phyloP scores from a whole-genome alignment of 2,329 filamentous ascomycete species.

The Phialocephala subalpina region DNA sequence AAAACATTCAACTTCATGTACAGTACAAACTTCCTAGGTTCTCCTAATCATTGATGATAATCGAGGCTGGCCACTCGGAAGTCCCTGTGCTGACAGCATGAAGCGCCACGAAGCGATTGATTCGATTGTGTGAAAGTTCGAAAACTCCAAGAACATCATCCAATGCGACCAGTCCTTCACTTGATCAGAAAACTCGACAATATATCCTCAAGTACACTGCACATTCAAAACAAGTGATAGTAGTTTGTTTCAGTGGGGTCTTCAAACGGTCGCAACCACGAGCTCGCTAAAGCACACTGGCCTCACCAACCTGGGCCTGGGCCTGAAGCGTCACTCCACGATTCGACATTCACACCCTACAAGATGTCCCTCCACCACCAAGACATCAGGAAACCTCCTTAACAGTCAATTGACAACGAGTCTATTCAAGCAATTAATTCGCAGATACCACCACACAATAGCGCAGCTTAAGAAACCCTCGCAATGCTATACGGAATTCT shows the following conservation, averaged over 20 bases:
- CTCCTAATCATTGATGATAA: background rate
- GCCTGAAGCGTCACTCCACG: background rate
- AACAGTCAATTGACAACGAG: background rate
- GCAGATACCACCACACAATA: background rate
- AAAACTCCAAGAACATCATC: background rate
- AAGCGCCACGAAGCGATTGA: background rate
- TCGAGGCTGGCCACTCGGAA: background rate
- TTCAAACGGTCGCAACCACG: background rate
- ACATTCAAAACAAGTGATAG: background rate
- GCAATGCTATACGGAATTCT: slow-evolving; percentile 32
- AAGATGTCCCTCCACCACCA: background rate
- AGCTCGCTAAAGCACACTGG: slow-evolving; percentile 5
- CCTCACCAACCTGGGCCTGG: background rate
- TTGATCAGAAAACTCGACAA: background rate
- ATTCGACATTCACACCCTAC: background rate
- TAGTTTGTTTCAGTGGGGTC: background rate
- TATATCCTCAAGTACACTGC: background rate
- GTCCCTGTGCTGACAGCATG: slow-evolving; percentile 5
- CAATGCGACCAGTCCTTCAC: background rate
- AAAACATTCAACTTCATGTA: background rate
- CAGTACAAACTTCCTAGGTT: background rate
- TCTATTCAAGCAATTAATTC: background rate
- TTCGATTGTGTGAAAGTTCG: background rate
- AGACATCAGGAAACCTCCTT: background rate
- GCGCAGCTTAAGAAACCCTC: background rate